Evolutionary conservation across 495 filamentous ascomycete species (phyloP).

Genomic region (Penicillium riverlandense): DNA sequence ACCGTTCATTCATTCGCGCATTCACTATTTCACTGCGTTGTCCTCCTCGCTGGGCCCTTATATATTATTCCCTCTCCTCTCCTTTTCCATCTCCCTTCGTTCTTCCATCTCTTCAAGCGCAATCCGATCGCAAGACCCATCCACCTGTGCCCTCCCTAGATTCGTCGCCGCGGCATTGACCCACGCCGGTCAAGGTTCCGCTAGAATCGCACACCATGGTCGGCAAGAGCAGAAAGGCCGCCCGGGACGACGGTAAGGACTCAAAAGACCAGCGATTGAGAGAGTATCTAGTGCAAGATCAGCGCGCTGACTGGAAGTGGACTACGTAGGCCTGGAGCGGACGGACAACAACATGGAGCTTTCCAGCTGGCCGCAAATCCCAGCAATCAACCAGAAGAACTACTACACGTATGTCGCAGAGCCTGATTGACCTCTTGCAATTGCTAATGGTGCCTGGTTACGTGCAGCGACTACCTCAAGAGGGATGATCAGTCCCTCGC

Average conservation of each 20-base stretch:
- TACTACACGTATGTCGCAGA: slow-evolving; percentile 84
- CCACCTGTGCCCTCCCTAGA: slow-evolving; percentile 15
- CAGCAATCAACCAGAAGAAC: slow-evolving; percentile 97
- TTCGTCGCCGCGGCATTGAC: slow-evolving; percentile 6
- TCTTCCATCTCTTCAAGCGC: neutral
- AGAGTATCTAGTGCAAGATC: neutral
- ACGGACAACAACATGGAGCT: slow-evolving; percentile 97
- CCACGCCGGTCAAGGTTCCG: neutral
- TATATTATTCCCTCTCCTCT: neutral
- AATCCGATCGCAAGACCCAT: neutral
- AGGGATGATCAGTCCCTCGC: slow-evolving; percentile 93
- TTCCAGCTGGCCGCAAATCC: slow-evolving; percentile 86
- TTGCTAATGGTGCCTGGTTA: slow-evolving; percentile 4
- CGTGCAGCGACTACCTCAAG: slow-evolving; percentile 84
- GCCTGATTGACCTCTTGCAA: neutral
- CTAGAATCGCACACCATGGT: slow-evolving; percentile 40
- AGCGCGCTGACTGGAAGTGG: slow-evolving; percentile 1
- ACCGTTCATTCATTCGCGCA: too few relatives aligned
- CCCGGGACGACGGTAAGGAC: slow-evolving; percentile 53
- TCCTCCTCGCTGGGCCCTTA: neutral
- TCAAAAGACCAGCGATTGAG: neutral
- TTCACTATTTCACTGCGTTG: too few relatives aligned
- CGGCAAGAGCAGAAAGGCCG: slow-evolving; percentile 57
- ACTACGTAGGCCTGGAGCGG: slow-evolving; percentile 67
- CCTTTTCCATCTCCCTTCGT: neutral